These are phyloP conservation scores for Hammondia hammondi DNA, from an alignment of 169 alveolate genomes.

Conservation along the genomic window DNA sequence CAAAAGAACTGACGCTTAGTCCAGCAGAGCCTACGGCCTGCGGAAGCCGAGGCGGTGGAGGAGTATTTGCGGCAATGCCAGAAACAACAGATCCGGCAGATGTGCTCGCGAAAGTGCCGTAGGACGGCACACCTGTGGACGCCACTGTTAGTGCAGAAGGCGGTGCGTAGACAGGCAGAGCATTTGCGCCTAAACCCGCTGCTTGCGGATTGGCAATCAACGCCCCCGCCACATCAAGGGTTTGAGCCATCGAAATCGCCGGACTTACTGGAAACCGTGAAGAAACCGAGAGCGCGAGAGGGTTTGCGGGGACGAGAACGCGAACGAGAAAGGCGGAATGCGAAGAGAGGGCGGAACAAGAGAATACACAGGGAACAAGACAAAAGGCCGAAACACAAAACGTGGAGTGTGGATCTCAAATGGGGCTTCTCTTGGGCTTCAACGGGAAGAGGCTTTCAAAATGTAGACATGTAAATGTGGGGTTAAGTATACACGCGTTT, in stretches of 20 bases:
- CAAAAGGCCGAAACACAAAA: too few relatives aligned
- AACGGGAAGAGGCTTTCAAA: too few relatives aligned
- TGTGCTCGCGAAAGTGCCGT: background rate
- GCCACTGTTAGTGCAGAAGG: background rate
- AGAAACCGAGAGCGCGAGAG: too few relatives aligned
- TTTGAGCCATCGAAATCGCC: constrained; percentile 25
- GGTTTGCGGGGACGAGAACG: too few relatives aligned
- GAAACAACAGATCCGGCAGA: background rate
- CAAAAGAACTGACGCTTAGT: background rate
- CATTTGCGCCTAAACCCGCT: background rate
- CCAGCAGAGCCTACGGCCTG: background rate
- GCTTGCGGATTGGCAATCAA: constrained; percentile 12
- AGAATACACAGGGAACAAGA: too few relatives aligned
- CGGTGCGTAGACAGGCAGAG: background rate
- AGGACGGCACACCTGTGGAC: background rate
- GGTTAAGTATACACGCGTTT: too few relatives aligned
- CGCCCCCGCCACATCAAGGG: constrained; percentile 41
- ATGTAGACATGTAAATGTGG: too few relatives aligned
- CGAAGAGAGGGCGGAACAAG: background rate
- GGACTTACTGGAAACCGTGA: background rate
- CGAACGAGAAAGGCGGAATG: background rate
- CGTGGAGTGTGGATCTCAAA: too few relatives aligned
- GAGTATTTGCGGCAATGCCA: background rate
- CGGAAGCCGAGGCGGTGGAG: constrained; percentile 18
- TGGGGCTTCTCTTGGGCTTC: too few relatives aligned